A percentile compares a stretch with the other conserved stretches of the same genome.
Conservation (phyloP, 2,329 filamentous ascomycete species). For the Sporothrix variecibatus region DNA sequence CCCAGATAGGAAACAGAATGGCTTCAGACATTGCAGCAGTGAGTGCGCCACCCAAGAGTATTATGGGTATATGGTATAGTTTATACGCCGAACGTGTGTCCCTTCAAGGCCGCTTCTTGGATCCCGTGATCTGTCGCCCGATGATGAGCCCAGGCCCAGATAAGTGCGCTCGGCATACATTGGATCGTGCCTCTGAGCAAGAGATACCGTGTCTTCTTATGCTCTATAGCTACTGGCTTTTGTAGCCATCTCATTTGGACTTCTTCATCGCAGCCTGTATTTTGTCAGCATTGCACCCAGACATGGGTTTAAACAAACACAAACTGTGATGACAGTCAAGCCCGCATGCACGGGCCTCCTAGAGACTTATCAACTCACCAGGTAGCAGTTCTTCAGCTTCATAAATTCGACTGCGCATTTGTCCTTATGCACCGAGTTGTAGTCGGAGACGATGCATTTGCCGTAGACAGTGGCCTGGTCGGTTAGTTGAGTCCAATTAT, state of each 20-base stretch:
- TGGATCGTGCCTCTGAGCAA: not conserved
- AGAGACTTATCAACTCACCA: slow-evolving; percentile 61
- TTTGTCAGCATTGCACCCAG: not conserved
- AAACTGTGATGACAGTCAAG: not conserved
- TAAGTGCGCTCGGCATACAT: not conserved
- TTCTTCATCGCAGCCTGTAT: slow-evolving; percentile 25
- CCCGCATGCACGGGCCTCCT: not conserved
- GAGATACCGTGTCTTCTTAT: not conserved
- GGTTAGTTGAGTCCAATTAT: not conserved
- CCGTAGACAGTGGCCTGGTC: slow-evolving; percentile 79
- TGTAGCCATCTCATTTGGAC: slow-evolving; percentile 12
- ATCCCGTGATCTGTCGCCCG: not conserved
- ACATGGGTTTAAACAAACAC: not conserved
- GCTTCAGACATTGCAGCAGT: no score
- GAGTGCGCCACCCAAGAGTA: no score
- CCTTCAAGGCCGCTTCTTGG: not conserved
- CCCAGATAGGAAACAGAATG: not conserved
- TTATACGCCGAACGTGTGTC: not conserved
- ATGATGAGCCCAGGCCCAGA: not conserved
- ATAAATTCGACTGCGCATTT: slow-evolving; percentile 87
- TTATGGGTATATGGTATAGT: not conserved
- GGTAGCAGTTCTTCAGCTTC: slow-evolving; percentile 80
- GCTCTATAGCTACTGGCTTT: not conserved
- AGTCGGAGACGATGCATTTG: slow-evolving; percentile 87
- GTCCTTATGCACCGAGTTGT: slow-evolving; percentile 86